phyloP scores from a whole-genome alignment of 2,329 filamentous ascomycete species.

The Colletotrichum ledebouriae region DNA sequence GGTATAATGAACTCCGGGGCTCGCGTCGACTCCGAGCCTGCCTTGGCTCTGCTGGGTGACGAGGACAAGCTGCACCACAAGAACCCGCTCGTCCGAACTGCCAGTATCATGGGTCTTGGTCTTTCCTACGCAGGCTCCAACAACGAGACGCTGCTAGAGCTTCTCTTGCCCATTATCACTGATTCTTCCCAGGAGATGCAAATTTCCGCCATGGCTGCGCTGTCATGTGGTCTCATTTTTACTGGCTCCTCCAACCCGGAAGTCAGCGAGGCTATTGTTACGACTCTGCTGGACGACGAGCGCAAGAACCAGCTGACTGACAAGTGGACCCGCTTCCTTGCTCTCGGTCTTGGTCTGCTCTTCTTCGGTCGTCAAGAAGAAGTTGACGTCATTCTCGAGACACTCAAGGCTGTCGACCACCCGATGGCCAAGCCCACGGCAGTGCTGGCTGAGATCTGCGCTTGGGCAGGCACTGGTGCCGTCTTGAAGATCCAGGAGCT shows the following conservation, averaged over 20 bases:
- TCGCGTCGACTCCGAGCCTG: conserved; percentile 88
- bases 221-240: conserved; percentile 90
- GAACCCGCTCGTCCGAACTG: conserved; percentile 81
- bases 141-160: conserved; percentile 87
- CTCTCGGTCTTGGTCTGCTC: conserved; percentile 89
- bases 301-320: conserved; percentile 91
- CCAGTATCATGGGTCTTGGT: conserved; percentile 95
- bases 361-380: conserved; percentile 98
- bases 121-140: conserved; percentile 95
- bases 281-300: conserved; percentile 93
- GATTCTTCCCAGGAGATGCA: conserved; percentile 93
- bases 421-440: conserved; percentile 97
- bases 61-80: conserved; percentile 83
- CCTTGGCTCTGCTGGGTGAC: conserved; percentile 87
- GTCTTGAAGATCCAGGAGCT: conserved; percentile 98
- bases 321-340: conserved; percentile 98
- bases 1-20: conserved; percentile 97
- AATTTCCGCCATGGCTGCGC: conserved; percentile 93
- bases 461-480: conserved; percentile 97
- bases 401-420: conserved; percentile 95
- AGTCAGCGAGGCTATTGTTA: conserved; percentile 91
- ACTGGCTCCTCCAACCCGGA: conserved; percentile 93
- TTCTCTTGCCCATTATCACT: conserved; percentile 87
- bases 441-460: conserved; percentile 94
- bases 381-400: conserved; percentile 97